Evolutionary conservation across 768 basidiomycete genomes (phyloP), one percentile per base, ranked within the genome.

Genomic region (Naganishia antarctica): DNA sequence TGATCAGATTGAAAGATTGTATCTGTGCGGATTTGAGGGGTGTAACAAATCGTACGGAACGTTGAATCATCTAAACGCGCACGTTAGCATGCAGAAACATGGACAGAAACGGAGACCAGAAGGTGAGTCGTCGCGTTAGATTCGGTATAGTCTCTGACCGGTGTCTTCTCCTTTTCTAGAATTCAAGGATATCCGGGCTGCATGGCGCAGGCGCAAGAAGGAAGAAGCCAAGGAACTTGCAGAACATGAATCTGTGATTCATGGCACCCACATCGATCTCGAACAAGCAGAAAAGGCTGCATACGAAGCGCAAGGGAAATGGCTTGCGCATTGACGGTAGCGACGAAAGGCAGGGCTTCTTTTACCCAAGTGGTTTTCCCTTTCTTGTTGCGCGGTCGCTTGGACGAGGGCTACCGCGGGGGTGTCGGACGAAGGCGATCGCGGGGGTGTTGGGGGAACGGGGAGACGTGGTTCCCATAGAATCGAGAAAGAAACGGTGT

Each of bases 81-180:
- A 99, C 76, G 91, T 97, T 63, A 88, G 86, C n/a, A 96, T 96
- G 90, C 94, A 97, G 78, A 89, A 89, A 78, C 94, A 99, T 75
- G 94, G 94, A 45, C 62, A 81, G 16, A 97, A 94, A 80, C 84
- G 93, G 61, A 87, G 85, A 75, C 94, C 94, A 13, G 84, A 84
- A 62, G 93, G 94, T 94, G 72, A 79, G 88, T 80, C 28, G 16
- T 66, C 32, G 21, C 49, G n/a, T 41, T 26, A 25, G 21, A 9
- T 28, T 5, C 28, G 28, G 18, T 51, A 32, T 60, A n/a, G 21
- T 60, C 58, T 3, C 4, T 9, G 23, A 23, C 31, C 29, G 12
- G 12, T 26, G 45, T 1, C 28, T 45, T 26, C 40, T 16, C n/a
- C n/a, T n/a, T 41, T 26, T 48, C 34, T 79, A 97, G 94, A 98